Conservation (phyloP, 225 moss, liverwort and hornwort genomes). For the Physcomitrium patens region DNA sequence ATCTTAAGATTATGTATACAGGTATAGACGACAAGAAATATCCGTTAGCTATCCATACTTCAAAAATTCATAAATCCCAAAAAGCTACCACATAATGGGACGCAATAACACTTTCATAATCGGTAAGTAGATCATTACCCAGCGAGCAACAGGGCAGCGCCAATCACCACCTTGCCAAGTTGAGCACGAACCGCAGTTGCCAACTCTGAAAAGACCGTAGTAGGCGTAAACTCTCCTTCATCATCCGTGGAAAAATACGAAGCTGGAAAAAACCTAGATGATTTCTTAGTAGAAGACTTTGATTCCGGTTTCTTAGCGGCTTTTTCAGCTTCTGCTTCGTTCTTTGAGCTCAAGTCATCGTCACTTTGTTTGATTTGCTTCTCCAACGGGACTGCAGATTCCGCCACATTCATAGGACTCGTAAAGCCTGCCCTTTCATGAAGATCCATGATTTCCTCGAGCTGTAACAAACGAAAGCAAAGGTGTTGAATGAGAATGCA, state of each 20-base stretch:
- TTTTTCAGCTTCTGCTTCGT: constrained; percentile 42
- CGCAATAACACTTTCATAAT: constrained; percentile 10
- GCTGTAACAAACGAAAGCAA: constrained; percentile 33
- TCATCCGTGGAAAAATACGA: constrained; percentile 95
- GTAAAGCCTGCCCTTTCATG: constrained; percentile 39
- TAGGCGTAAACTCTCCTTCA: constrained; percentile 85
- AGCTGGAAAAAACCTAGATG: constrained; percentile 85
- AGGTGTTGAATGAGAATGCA: constrained; percentile 8
- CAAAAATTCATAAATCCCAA: not conserved
- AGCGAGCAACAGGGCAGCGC: constrained; percentile 80
- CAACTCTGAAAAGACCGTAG: constrained; percentile 71
- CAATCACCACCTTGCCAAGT: constrained; percentile 83
- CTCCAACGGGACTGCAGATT: constrained; percentile 40
- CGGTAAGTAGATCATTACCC: constrained; percentile 61
- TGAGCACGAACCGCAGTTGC: constrained; percentile 62
- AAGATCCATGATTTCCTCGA: constrained; percentile 49
- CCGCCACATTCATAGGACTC: constrained; percentile 28
- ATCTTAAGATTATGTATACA: not conserved
- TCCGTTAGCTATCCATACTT: not conserved
- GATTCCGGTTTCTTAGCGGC: constrained; percentile 62
- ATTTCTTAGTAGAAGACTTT: constrained; percentile 85
- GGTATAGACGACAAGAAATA: not conserved
- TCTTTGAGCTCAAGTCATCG: constrained; percentile 37
- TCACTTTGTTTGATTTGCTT: constrained; percentile 49
- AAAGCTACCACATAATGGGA: not conserved